A percentile compares a stretch with the other conserved stretches of the same genome.
Conservation (phyloP, 306 rosid genomes). For the Echinosophora koreensis region DNA sequence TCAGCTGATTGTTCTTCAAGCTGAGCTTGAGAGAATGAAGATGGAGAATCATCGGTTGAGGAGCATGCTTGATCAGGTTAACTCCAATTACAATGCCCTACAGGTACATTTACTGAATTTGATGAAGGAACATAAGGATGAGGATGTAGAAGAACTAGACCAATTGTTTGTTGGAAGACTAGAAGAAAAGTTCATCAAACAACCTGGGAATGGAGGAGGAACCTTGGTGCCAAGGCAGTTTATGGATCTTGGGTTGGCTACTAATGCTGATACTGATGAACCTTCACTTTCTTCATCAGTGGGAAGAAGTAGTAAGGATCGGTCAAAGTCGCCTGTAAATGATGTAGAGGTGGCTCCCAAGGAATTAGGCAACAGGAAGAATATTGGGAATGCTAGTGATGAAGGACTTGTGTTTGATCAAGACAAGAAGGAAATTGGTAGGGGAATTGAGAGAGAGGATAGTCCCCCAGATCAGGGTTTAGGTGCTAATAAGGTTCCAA, state of each 20-base stretch:
- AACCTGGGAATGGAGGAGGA: slow-evolving; percentile 45
- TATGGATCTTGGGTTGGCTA: slow-evolving; percentile 76
- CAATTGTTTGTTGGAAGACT: slow-evolving; percentile 17
- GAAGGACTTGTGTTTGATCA: slow-evolving; percentile 49
- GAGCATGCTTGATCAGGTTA: slow-evolving; percentile 59
- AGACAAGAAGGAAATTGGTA: slow-evolving; percentile 53
- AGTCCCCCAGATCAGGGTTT: slow-evolving; percentile 60
- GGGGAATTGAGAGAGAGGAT: slow-evolving; percentile 53
- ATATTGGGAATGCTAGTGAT: slow-evolving; percentile 37
- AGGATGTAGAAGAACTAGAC: slow-evolving; percentile 32
- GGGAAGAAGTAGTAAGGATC: slow-evolving; percentile 54
- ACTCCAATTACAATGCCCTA: slow-evolving; percentile 57
- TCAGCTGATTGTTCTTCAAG: slow-evolving; percentile 65
- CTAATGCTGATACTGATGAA: slow-evolving; percentile 52
- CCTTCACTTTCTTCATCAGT: slow-evolving; percentile 62
- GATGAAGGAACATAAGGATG: slow-evolving; percentile 58
- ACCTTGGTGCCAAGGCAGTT: slow-evolving; percentile 66
- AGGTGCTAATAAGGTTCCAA: slow-evolving; percentile 58
- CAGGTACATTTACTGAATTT: slow-evolving; percentile 57
- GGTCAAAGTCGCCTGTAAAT: slow-evolving; percentile 54
- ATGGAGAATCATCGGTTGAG: slow-evolving; percentile 67
- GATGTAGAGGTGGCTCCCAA: slow-evolving; percentile 49
- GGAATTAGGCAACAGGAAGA: slow-evolving; percentile 36
- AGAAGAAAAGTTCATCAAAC: slow-evolving; percentile 45
- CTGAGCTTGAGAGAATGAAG: slow-evolving; percentile 65